Base-by-base conservation (phyloP, 73 alveolate genomes). In the Symbiodinium pilosum region DNA sequence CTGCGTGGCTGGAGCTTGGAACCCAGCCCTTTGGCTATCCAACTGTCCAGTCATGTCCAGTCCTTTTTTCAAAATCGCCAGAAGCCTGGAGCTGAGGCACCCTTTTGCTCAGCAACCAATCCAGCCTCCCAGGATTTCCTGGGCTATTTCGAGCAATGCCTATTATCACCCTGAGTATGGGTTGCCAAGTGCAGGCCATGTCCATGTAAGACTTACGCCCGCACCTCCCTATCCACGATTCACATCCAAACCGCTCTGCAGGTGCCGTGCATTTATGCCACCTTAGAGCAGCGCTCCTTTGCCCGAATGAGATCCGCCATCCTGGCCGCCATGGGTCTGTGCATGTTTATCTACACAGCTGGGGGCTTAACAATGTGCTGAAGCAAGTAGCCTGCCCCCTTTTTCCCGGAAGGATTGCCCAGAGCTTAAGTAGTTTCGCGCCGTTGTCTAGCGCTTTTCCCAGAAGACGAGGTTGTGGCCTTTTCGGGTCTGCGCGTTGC, bases 381-480 rank as follows among this genome's bases (percentile, higher is more conserved):
- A n/a, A n/a, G n/a, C n/a, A n/a, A n/a, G n/a, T n/a, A n/a, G n/a
- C n/a, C n/a, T n/a, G n/a, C n/a, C n/a, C n/a, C n/a, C n/a, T n/a
- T n/a, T n/a, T n/a, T n/a, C n/a, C n/a, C n/a, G n/a, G n/a, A n/a
- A n/a, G n/a, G n/a, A n/a, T n/a, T n/a, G n/a, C n/a, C n/a, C n/a
- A n/a, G n/a, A n/a, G n/a, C n/a, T n/a, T n/a, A n/a, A n/a, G n/a
- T n/a, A n/a, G n/a, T n/a, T n/a, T n/a, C n/a, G n/a, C n/a, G n/a
- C n/a, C n/a, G n/a, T n/a, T n/a, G n/a, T n/a, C n/a, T n/a, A n/a
- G n/a, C n/a, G n/a, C n/a, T n/a, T n/a, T n/a, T n/a, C n/a, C n/a
- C n/a, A n/a, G n/a, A n/a, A n/a, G n/a, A n/a, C n/a, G n/a, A 64
- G 81, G 81, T 64, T 18, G 81, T 64, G 81, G 81, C 81, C 38